Evolutionary conservation across 495 filamentous ascomycete species (phyloP).

Genomic region (Emericellopsis terricola): DNA sequence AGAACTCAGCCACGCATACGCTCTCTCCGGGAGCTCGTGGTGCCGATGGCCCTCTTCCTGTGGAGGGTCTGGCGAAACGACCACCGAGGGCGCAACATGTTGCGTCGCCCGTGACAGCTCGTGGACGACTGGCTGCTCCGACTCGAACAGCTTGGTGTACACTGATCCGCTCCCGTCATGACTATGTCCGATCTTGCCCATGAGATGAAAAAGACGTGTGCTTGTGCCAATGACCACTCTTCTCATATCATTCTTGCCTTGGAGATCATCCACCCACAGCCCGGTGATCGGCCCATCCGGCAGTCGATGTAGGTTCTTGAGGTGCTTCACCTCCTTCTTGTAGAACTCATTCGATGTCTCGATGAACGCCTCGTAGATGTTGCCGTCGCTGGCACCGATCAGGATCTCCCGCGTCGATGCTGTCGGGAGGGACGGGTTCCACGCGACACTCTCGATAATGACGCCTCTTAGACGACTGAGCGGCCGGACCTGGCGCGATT

Average conservation of each 20-base stretch:
- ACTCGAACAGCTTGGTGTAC: constrained; percentile 75
- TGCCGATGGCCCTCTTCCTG: constrained; percentile 22
- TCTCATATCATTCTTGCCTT: constrained; percentile 46
- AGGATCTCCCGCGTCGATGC: constrained; percentile 92
- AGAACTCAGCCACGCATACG: constrained; percentile 79
- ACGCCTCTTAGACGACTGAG: constrained; percentile 74
- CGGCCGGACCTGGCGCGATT: constrained; percentile 70
- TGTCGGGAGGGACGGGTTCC: constrained; percentile 94
- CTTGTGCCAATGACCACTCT: constrained; percentile 64
- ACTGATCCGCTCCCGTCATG: constrained; percentile 67
- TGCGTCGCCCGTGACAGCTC: constrained; percentile 39
- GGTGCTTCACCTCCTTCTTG: constrained; percentile 80
- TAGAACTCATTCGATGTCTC: constrained; percentile 90
- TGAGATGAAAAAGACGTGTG: constrained; percentile 55
- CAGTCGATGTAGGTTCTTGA: constrained; percentile 61
- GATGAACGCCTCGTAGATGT: constrained; percentile 88
- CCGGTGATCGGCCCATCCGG: constrained; percentile 66
- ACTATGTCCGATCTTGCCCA: constrained; percentile 57
- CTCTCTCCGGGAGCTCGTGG: constrained; percentile 34
- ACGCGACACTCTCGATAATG: constrained; percentile 72
- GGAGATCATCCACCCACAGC: constrained; percentile 58
- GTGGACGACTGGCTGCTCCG: constrained; percentile 55
- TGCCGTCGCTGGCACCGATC: constrained; percentile 77
- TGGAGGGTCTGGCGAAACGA: constrained; percentile 54
- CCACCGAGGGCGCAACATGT: constrained; percentile 42